Base-by-base conservation (phyloP, 345 rosid species). In the Corchorus olitorius region DNA sequence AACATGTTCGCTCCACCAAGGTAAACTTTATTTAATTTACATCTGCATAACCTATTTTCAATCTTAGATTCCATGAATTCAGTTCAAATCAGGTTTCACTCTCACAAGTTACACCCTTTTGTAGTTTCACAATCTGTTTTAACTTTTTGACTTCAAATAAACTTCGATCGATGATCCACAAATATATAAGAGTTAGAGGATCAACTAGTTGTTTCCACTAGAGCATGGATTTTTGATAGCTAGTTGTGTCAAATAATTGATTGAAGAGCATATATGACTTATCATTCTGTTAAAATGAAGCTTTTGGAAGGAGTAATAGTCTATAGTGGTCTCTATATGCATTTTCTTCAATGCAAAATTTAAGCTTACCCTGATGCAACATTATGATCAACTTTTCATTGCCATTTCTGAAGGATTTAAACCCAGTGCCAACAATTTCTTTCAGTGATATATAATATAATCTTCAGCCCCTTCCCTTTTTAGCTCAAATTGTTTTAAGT, bases 1-100 rank as follows among this genome's bases (percentile, higher is more conserved):
- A 92, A 84, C 97, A 88, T 82, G 94, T 93, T 79, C 88, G 98
- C 74, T 96, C 95, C 72, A 96, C 89, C 73, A 93, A 85, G 97
- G 99, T 96, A 77, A 76, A 27, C 61, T 63, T 0, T 3, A 43
- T 2, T 39, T 49, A 22, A 59, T 22, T 2, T 3, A 9, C 19
- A n/a, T 19, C 20, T 56, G 8, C 62, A 3, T 56, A 39, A 39
- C 43, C 6, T 39, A 2, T 39, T 39, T 39, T 39, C 20, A 5
- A 53, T n/a, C 20, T 53, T 53, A n/a, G n/a, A n/a, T n/a, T n/a
- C n/a, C n/a, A 16, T 53, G 16, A 8, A 16, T 55, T n/a, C 22
- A 55, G 20, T 0, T 17, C 58, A n/a, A n/a, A 55, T 55, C 59
- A n/a, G 59, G 27, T n/a, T 55, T 45, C 4, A 1, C 16, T 53